These are phyloP conservation scores for Candida sphagnicola DNA, from an alignment of 805 yeast genomes.

Conservation along the genomic window DNA sequence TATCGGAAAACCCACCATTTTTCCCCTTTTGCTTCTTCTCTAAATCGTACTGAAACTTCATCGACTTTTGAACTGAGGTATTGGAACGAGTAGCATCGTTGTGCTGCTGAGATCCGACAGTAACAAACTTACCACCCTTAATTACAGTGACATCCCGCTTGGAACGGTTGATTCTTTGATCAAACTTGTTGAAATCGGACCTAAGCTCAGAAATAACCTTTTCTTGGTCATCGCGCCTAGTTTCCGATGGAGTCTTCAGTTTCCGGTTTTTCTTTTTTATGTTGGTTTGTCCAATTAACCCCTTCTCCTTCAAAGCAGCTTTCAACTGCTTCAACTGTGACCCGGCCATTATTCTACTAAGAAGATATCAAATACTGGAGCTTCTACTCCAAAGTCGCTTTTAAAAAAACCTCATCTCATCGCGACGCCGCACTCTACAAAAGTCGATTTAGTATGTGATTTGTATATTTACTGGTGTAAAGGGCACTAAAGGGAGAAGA, in stretches of 20 bases:
- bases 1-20: constrained; percentile 76
- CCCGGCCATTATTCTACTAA: constrained; percentile 58
- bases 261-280: constrained; percentile 53
- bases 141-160: constrained; percentile 51
- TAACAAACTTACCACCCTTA: constrained; percentile 41
- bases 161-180: constrained; percentile 62
- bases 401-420: constrained; percentile 1
- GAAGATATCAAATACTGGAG: background rate
- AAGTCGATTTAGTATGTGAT: too few relatives aligned
- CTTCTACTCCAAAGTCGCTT: background rate
- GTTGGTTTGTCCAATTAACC: constrained; percentile 84
- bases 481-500: too few relatives aligned
- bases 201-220: constrained; percentile 58
- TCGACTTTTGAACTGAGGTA: constrained; percentile 33
- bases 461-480: too few relatives aligned
- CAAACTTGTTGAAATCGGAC: constrained; percentile 87
- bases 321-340: constrained; percentile 84
- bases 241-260: constrained; percentile 51
- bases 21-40: constrained; percentile 61
- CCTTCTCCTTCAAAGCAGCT: constrained; percentile 70
- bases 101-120: constrained; percentile 36
- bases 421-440: too few relatives aligned
- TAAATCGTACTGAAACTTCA: constrained; percentile 61
- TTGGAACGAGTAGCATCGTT: constrained; percentile 30
- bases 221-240: constrained; percentile 66